Evolutionary conservation across 1,284 basidiomycete genomes (phyloP).

Genomic region (Chiua sp.): DNA sequence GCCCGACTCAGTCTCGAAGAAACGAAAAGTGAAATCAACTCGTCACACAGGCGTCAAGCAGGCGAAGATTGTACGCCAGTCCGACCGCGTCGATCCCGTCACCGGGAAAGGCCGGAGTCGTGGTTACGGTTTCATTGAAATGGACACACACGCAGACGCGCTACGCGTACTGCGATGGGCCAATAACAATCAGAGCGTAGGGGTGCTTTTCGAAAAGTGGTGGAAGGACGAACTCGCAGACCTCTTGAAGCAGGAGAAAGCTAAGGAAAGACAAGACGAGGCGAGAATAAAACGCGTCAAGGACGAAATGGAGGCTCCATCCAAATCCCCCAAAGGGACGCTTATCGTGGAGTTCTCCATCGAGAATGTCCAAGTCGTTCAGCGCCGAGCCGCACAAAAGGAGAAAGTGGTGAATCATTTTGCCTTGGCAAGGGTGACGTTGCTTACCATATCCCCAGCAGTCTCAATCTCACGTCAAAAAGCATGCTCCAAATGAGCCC

Average conservation of each 20-base stretch:
- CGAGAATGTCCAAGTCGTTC: conserved; percentile 90
- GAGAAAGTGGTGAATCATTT: conserved; percentile 29
- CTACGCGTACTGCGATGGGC: conserved; percentile 92
- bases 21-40: conserved; percentile 43
- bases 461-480: conserved; percentile 14
- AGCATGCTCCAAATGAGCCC: conserved; percentile 4
- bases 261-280: conserved; percentile 48
- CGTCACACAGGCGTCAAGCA: conserved; percentile 78
- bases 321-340: conserved; percentile 58
- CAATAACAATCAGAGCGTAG: conserved; percentile 84
- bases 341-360: conserved; percentile 93
- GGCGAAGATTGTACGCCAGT: conserved; percentile 88
- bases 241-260: conserved; percentile 65
- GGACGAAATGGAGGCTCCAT: conserved; percentile 58
- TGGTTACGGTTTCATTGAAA: conserved; percentile 97
- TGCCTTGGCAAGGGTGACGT: neutral
- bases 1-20: conserved; percentile 37
- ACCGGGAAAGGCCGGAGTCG: conserved; percentile 88
- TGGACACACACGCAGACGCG: conserved; percentile 88
- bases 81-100: conserved; percentile 86
- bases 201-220: conserved; percentile 75
- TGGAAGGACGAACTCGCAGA: conserved; percentile 84
- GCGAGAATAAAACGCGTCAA: conserved; percentile 61
- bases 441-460: conserved; percentile 10
- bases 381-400: conserved; percentile 61